phyloP scores from a whole-genome alignment of 1,284 basidiomycete genomes.

The Coriolopsis trogii region DNA sequence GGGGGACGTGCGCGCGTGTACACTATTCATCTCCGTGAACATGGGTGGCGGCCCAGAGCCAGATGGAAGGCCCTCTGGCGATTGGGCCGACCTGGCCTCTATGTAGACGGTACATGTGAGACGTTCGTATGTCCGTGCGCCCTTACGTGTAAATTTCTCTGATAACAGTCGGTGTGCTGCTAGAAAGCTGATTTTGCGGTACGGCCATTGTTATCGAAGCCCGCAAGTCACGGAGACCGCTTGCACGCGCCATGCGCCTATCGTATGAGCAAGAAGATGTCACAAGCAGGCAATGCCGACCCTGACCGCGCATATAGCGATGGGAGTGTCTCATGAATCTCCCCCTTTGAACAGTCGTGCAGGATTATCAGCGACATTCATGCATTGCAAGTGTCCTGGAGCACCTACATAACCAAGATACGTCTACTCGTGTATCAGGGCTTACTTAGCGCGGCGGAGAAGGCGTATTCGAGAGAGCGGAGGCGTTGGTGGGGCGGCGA shows the following conservation, averaged over 20 bases:
- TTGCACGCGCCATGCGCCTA: too few relatives aligned
- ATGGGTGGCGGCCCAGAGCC: slow-evolving; percentile 1
- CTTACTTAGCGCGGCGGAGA: too few relatives aligned
- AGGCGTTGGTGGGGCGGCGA: not conserved
- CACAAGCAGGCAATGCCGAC: too few relatives aligned
- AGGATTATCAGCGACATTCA: too few relatives aligned
- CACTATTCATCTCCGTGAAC: slow-evolving; percentile 4
- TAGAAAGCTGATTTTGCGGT: not conserved
- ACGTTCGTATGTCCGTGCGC: not conserved
- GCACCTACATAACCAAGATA: too few relatives aligned
- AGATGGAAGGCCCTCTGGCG: slow-evolving; percentile 4
- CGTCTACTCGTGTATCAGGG: too few relatives aligned
- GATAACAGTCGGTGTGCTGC: slow-evolving; percentile 2
- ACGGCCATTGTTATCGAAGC: not conserved
- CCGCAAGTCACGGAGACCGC: too few relatives aligned
- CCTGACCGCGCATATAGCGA: not conserved
- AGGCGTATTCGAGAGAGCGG: not conserved
- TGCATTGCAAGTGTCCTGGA: too few relatives aligned
- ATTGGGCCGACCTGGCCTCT: not conserved
- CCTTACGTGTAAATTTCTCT: not conserved
- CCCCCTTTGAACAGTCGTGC: too few relatives aligned
- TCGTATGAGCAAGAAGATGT: too few relatives aligned
- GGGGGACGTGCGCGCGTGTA: not conserved
- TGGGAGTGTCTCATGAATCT: not conserved
- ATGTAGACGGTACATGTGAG: not conserved